Evolutionary conservation across 2,329 filamentous ascomycete species (phyloP), one percentile per base, ranked within the genome.

Genomic region (Aspergillus clavatus): DNA sequence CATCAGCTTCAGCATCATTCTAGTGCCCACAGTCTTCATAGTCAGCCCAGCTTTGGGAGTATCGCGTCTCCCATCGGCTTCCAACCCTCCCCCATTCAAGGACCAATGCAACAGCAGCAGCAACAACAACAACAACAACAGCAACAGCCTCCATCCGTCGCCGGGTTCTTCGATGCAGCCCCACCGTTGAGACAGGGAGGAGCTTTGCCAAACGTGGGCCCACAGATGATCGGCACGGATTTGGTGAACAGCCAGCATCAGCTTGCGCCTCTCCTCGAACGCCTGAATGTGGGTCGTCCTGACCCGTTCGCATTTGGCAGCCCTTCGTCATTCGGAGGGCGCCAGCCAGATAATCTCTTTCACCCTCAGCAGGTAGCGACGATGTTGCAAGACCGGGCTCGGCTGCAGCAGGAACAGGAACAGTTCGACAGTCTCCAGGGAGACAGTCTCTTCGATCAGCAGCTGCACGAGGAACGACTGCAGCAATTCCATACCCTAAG

Each of bases 41-140:
- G 89, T 63, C 93, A 98, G 68, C 91, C 91, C 18, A 97, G 91
- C 70, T 96, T 93, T 63, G 89, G 91, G 14, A 96, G 87, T 69
- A 94, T 98, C 54, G 83, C 88, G 2, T 94, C 89, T n/a, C 89
- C 90, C 2, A 81, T 85, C 46, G 82, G 81, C 8, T 84, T 82
- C 60, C 80, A 83, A 56, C 75, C 79, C 42, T 76, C 81, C 51
- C 75, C 75, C 46, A 82, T 73, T 61, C 80, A 62, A 69, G 79
- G 77, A 2, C 75, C 78, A 11, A 76, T 83, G 40, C 79, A 80
- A 45, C 73, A 77, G 19, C 68, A 70, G 47, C 75, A n/a, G n/a
- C n/a, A n/a, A n/a, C n/a, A n/a, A n/a, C n/a, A n/a, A n/a, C n/a
- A n/a, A n/a, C n/a, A n/a, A n/a, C 79, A 80, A 45, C 73, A 77